Percentiles rank a stretch among this genome's conserved stretches.
phyloP scores from a whole-genome alignment of 345 rosid genomes.

The Eucalyptus cladocalyx region DNA sequence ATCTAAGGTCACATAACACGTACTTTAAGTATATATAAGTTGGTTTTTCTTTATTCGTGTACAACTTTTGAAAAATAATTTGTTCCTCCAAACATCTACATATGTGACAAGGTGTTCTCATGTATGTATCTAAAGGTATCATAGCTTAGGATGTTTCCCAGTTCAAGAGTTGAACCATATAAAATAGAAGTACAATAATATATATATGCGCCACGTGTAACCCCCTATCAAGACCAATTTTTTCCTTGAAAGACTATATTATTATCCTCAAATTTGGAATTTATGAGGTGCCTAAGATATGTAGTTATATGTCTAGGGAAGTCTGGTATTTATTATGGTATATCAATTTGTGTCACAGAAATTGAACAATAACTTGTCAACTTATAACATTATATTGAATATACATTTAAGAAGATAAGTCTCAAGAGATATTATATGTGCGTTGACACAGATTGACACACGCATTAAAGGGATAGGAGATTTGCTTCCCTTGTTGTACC shows the following conservation, averaged over 20 bases:
- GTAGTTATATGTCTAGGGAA: not conserved
- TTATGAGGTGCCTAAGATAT: not conserved
- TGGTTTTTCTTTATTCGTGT: not conserved
- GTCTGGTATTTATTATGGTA: not conserved
- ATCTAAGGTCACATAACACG: not conserved
- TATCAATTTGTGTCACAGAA: not conserved
- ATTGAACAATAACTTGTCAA: not conserved
- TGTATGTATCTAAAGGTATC: not conserved
- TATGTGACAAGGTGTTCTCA: not conserved
- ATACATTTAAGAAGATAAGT: not conserved
- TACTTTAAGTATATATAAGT: not conserved
- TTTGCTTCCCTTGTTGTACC: not conserved
- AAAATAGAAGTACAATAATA: not conserved
- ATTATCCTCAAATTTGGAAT: not conserved
- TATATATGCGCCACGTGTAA: not conserved
- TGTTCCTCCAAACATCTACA: not conserved
- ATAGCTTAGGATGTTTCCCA: not conserved
- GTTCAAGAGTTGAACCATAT: not conserved
- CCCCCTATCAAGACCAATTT: not conserved
- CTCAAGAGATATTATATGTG: not conserved
- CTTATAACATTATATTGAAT: not conserved
- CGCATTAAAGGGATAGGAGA: not conserved
- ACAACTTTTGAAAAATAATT: not conserved
- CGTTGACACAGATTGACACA: not conserved
- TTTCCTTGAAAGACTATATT: not conserved